Conservation (phyloP, 495 filamentous ascomycete genomes). For the Talaromyces ruber region DNA sequence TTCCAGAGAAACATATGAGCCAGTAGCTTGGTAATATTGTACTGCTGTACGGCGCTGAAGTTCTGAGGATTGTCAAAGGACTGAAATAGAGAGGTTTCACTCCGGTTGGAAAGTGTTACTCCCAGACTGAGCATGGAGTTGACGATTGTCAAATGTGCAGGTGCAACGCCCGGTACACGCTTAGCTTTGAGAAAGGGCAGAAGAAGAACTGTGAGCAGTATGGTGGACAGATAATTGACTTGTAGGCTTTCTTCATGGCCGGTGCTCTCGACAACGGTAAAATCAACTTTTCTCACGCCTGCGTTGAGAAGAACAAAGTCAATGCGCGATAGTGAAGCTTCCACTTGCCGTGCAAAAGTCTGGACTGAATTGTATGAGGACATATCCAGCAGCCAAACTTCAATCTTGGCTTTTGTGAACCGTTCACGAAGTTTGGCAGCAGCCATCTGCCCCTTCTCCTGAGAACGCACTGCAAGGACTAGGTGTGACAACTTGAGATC, state of each 20-base stretch:
- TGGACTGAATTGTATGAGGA: conserved; percentile 32
- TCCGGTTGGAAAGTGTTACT: conserved; percentile 22
- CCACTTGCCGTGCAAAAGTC: conserved; percentile 23
- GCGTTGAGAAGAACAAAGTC: background rate
- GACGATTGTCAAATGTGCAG: conserved; percentile 33
- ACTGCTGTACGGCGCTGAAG: background rate
- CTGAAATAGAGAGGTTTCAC: conserved; percentile 18
- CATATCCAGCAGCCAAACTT: conserved; percentile 24
- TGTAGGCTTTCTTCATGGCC: conserved; percentile 34
- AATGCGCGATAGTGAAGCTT: conserved; percentile 11
- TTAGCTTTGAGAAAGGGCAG: conserved; percentile 39
- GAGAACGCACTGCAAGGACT: conserved; percentile 38
- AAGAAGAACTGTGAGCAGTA: conserved; percentile 38
- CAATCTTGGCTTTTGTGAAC: conserved; percentile 13
- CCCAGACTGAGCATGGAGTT: conserved; percentile 23
- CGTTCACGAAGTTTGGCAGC: background rate
- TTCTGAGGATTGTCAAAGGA: background rate
- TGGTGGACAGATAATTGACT: conserved; percentile 33
- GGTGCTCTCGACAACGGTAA: conserved; percentile 15
- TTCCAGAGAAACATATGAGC: conserved; percentile 29
- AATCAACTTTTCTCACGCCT: background rate
- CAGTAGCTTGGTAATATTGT: background rate
- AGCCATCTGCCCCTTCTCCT: conserved; percentile 24
- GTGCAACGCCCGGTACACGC: conserved; percentile 9
- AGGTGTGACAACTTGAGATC: conserved; percentile 25